Conservation (phyloP, 371 early-diverging fungal species). For the Lichtheimia corymbifera region DNA sequence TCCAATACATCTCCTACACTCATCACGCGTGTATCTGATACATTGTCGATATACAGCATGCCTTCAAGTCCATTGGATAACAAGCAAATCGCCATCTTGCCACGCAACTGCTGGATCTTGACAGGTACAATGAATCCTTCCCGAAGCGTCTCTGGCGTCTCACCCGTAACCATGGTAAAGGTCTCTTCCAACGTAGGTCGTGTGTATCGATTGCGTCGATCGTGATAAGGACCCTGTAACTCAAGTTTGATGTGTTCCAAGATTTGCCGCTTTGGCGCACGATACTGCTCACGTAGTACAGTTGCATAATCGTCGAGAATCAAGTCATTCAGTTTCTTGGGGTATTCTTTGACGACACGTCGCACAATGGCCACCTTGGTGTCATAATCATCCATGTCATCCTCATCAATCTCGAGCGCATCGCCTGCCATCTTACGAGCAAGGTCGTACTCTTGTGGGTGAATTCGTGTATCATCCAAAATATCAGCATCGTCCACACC, state of each 20-base stretch:
- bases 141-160: constrained; percentile 69
- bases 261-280: constrained; percentile 77
- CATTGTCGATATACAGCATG: constrained; percentile 68
- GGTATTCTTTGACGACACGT: constrained; percentile 80
- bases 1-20: constrained; percentile 60
- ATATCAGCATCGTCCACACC: constrained; percentile 65
- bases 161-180: constrained; percentile 90
- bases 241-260: constrained; percentile 88
- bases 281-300: constrained; percentile 72
- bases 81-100: constrained; percentile 72
- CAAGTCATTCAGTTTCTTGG: constrained; percentile 82
- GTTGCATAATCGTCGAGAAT: constrained; percentile 90
- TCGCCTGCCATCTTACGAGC: constrained; percentile 98
- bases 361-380: constrained; percentile 58
- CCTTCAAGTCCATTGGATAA: constrained; percentile 88
- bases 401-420: constrained; percentile 92
- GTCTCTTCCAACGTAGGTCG: constrained; percentile 65
- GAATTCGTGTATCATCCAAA: constrained; percentile 94
- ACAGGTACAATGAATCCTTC: constrained; percentile 71
- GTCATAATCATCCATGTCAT: constrained; percentile 73
- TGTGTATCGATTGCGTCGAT: constrained; percentile 69
- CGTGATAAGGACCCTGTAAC: constrained; percentile 81
- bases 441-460: constrained; percentile 93
- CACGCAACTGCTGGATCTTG: constrained; percentile 63
- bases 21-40: constrained; percentile 62